Base-by-base conservation (phyloP, 768 basidiomycete species). In the Kwoniella dendrophila region DNA sequence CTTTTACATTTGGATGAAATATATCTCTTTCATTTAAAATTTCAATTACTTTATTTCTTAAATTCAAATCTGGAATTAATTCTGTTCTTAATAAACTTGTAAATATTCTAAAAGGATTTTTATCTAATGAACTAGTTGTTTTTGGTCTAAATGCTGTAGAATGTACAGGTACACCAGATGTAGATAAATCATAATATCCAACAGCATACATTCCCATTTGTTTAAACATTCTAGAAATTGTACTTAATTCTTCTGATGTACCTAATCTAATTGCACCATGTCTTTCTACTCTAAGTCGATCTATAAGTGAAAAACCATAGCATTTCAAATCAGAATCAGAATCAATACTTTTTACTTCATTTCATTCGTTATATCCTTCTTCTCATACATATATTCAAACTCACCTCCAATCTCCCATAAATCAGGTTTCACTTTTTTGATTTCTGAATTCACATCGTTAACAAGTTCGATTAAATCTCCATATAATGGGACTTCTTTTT, bases 241-340 rank as follows among this genome's bases (percentile, higher is more conserved):
- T 69, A 3, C 36, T 33, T 14, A 77, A 66, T 51, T 77, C 75
- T 14, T 56, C 24, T 1, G 68, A 53, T 7, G 57, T 74, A 0
- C 75, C 75, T 0, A 77, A 59, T 14, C 75, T 70, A 47, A 77
- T 77, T 1, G 75, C 75, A 12, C 75, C 75, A 43, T 77, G 75
- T 49, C 75, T 59, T 56, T 77, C 75, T 1, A 73, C 67, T 7
- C 55, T 53, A 3, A 77, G 53, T n/a, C 75, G 68, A 18, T 67
- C 73, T 70, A 33, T 4, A n/a, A 6, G n/a, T 33, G 20, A 8
- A 7, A 14, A 29, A 50, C 10, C 14, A 29, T 24, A 22, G 22
- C 48, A 50, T 4, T 14, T 10, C 24, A 29, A 11, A 33, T 24
- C 29, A 22, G 30, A 29, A 27, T 18, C 41, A 27, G 29, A 24